Evolutionary conservation across 139 green algal genomes (phyloP).

Genomic region (Chlamydomonas sp.): DNA sequence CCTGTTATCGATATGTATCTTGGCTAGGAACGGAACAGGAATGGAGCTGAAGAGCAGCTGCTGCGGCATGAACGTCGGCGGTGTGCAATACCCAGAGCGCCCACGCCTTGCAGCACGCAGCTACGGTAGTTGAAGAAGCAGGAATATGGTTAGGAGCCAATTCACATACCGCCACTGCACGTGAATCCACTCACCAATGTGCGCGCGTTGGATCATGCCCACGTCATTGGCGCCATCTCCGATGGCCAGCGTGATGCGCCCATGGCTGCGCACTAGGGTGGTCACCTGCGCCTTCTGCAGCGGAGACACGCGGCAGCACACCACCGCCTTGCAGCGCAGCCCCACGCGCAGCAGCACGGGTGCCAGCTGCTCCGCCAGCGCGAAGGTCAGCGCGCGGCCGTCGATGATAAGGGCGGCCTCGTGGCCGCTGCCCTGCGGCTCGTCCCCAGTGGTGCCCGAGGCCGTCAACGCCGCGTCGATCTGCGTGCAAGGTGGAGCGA

Average conservation of each 20-base stretch:
- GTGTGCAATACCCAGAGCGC: too few relatives aligned
- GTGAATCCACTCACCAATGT: constrained; percentile 52
- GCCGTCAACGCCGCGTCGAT: not conserved
- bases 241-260: constrained; percentile 90
- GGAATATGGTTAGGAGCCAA: not conserved
- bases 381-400: constrained; percentile 80
- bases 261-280: constrained; percentile 61
- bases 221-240: constrained; percentile 70
- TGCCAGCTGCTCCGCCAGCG: constrained; percentile 64
- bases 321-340: constrained; percentile 63
- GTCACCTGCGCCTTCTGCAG: constrained; percentile 78
- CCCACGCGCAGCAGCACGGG: constrained; percentile 56
- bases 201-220: constrained; percentile 91
- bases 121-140: not conserved
- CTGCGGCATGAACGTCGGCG: too few relatives aligned
- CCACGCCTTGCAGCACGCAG: constrained; percentile 8
- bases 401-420: constrained; percentile 82
- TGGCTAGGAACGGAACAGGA: too few relatives aligned
- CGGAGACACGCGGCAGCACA: constrained; percentile 84
- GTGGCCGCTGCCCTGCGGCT: not conserved
- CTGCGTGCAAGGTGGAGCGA: not conserved
- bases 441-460: not conserved
- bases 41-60: too few relatives aligned
- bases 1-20: too few relatives aligned
- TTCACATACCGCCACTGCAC: too few relatives aligned